Evolutionary conservation across 495 filamentous ascomycete genomes (phyloP).

Genomic region (Penicillium nucicola): DNA sequence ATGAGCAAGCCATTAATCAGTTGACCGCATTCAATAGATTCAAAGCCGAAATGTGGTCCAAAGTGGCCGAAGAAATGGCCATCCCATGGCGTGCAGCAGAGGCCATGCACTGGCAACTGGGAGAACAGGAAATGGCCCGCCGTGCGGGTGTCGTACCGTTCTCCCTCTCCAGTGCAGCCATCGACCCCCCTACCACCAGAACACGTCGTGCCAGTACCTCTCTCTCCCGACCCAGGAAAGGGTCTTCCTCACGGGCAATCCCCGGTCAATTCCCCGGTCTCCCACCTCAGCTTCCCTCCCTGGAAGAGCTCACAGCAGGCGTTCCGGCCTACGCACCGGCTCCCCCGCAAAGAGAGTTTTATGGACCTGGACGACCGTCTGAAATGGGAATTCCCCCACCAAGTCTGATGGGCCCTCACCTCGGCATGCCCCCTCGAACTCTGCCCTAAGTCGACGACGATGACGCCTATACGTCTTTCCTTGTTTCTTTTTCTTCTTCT

Average conservation of each 20-base stretch:
- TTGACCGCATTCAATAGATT: conserved; percentile 54
- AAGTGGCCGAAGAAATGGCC: conserved; percentile 90
- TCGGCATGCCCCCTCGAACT: conserved; percentile 40
- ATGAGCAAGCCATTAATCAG: not conserved
- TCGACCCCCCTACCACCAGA: conserved; percentile 51
- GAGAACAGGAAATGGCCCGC: conserved; percentile 87
- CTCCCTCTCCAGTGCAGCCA: conserved; percentile 58
- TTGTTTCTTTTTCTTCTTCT: conserved; percentile 12
- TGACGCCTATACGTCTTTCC: conserved; percentile 23
- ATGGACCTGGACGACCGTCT: conserved; percentile 34
- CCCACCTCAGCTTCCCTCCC: conserved; percentile 42
- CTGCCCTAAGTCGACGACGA: conserved; percentile 34
- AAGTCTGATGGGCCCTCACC: conserved; percentile 29
- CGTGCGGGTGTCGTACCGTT: conserved; percentile 84
- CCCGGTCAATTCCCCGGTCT: conserved; percentile 26
- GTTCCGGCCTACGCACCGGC: conserved; percentile 44
- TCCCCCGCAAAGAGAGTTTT: conserved; percentile 37
- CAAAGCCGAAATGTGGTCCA: conserved; percentile 96
- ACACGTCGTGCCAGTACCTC: conserved; percentile 45
- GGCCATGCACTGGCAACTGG: conserved; percentile 97
- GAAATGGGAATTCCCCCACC: conserved; percentile 31
- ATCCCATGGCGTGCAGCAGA: conserved; percentile 95
- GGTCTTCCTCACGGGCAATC: conserved; percentile 36
- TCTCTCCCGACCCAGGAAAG: conserved; percentile 42
- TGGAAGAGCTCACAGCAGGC: conserved; percentile 45